A percentile compares a stretch with the other conserved stretches of the same genome.
Evolutionary conservation across 2,329 filamentous ascomycete species (phyloP).

Genomic region (Penicillium capsulatum): DNA sequence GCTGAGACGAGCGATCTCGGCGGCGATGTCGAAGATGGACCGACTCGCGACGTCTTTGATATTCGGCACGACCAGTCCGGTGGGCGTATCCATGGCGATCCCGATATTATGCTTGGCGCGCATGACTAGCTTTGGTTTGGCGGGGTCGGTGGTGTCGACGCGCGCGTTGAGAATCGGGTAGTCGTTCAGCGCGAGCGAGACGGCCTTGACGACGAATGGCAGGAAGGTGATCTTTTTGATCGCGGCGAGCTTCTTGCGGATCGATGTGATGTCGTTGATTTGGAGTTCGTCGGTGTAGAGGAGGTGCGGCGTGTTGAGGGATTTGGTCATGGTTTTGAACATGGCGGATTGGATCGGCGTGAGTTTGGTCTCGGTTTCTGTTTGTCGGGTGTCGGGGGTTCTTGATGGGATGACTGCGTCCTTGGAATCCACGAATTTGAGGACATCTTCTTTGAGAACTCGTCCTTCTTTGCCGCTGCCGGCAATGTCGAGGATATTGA

Average conservation of each 20-base stretch:
- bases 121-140: conserved; percentile 71
- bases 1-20: conserved; percentile 71
- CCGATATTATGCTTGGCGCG: conserved; percentile 90
- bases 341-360: conserved; percentile 82
- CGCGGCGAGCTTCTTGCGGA: conserved; percentile 73
- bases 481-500: conserved; percentile 72
- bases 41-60: conserved; percentile 75
- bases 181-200: conserved; percentile 75
- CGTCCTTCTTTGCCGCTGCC: conserved; percentile 89
- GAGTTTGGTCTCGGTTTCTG: conserved; percentile 66
- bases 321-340: conserved; percentile 97
- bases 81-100: conserved; percentile 88
- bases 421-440: conserved; percentile 54
- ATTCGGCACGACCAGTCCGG: conserved; percentile 84
- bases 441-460: conserved; percentile 88
- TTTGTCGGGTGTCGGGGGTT: conserved; percentile 48
- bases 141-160: conserved; percentile 60
- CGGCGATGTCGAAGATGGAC: conserved; percentile 73
- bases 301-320: conserved; percentile 88
- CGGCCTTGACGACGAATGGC: conserved; percentile 92
- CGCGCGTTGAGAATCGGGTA: conserved; percentile 86
- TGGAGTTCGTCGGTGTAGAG: conserved; percentile 89
- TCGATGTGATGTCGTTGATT: conserved; percentile 66
- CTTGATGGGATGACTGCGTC: conserved; percentile 24
- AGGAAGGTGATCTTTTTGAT: conserved; percentile 75